A percentile compares a stretch with the other conserved stretches of the same genome.
Evolutionary conservation across 441 rosid genomes (phyloP).

Genomic region (Viola pubescens): DNA sequence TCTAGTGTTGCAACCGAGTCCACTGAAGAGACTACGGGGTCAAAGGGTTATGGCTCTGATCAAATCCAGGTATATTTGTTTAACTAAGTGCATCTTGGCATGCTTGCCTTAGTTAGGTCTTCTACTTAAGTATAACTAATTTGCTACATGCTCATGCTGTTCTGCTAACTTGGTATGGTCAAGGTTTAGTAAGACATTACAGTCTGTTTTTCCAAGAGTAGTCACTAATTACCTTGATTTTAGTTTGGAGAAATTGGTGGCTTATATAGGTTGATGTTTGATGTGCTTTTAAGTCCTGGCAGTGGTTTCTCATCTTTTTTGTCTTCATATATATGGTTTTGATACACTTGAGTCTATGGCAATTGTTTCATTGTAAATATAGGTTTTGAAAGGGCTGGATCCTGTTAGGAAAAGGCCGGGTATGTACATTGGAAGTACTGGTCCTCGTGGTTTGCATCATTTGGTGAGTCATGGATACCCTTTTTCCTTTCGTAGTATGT

Average conservation of each 20-base stretch:
- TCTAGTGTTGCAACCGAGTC: conserved; percentile 51
- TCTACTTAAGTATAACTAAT: background rate
- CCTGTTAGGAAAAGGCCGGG: conserved; percentile 99
- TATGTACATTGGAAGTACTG: conserved; percentile 97
- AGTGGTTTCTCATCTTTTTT: conserved; percentile 1
- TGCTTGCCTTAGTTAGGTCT: no score
- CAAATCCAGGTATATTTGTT: conserved; percentile 69
- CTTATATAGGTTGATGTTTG: background rate
- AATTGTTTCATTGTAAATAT: conserved; percentile 15
- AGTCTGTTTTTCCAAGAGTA: background rate
- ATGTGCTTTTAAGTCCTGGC: background rate
- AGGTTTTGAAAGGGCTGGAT: conserved; percentile 96
- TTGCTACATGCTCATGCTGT: background rate
- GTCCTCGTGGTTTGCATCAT: conserved; percentile 97
- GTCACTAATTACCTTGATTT: background rate
- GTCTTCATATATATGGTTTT: background rate
- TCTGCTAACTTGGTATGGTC: background rate
- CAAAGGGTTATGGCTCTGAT: conserved; percentile 68
- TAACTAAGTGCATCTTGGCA: background rate
- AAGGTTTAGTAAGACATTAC: background rate
- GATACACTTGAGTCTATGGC: no score
- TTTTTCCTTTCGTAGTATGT: background rate
- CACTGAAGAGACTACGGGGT: conserved; percentile 44
- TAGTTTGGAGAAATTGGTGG: background rate
- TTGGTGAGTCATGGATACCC: conserved; percentile 40